Conservation (phyloP, 352 stramenopile genomes). For the Pythium dissotocum region DNA sequence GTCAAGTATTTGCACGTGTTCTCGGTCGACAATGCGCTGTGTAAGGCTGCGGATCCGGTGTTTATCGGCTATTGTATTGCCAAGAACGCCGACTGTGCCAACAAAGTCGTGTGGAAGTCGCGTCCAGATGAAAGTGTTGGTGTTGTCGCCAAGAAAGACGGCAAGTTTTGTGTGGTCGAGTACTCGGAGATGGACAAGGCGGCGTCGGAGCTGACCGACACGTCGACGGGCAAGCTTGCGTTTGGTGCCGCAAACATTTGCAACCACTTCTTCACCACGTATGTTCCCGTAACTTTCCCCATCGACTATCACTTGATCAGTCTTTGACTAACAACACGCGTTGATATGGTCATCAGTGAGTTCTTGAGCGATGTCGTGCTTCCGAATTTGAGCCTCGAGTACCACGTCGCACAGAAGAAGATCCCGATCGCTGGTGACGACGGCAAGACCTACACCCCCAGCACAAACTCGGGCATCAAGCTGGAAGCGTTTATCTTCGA, state of each 20-base stretch:
- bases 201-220: slow-evolving; percentile 60
- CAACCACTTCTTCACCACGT: slow-evolving; percentile 91
- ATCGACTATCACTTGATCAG: not conserved
- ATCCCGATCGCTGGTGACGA: slow-evolving; percentile 91
- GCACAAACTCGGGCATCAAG: slow-evolving; percentile 95
- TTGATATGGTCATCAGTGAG: slow-evolving; percentile 24
- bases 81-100: slow-evolving; percentile 93
- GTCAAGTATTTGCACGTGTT: slow-evolving; percentile 97
- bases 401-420: slow-evolving; percentile 98
- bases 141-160: slow-evolving; percentile 82
- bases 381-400: slow-evolving; percentile 78
- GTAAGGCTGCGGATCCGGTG: slow-evolving; percentile 93
- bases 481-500: slow-evolving; percentile 99
- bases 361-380: slow-evolving; percentile 90
- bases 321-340: not conserved
- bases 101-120: slow-evolving; percentile 97
- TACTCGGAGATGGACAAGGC: slow-evolving; percentile 95
- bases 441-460: slow-evolving; percentile 80
- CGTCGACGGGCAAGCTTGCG: slow-evolving; percentile 78
- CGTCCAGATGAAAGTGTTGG: slow-evolving; percentile 93
- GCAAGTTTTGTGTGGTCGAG: slow-evolving; percentile 93
- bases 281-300: slow-evolving; percentile 1
- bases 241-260: slow-evolving; percentile 98
- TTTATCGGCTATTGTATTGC: slow-evolving; percentile 97
- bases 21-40: slow-evolving; percentile 98